Evolutionary conservation across 1,284 basidiomycete genomes (phyloP).

Genomic region (Irpex lacteus): DNA sequence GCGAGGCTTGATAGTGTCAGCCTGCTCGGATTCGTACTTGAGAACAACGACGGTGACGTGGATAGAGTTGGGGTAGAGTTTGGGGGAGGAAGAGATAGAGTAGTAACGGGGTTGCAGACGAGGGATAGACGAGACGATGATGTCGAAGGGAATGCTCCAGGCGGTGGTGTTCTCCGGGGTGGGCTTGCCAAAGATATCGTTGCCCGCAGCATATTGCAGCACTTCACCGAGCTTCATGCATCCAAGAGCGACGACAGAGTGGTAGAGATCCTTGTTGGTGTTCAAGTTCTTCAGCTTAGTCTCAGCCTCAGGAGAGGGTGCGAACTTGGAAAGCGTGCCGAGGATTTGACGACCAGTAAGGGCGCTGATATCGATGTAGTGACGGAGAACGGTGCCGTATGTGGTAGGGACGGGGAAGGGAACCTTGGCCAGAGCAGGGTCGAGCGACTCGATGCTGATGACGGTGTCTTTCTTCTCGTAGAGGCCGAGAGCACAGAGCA

Average conservation of each 20-base stretch:
- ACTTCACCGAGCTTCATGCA: constrained; percentile 91
- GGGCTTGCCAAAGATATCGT: constrained; percentile 59
- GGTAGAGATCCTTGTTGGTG: constrained; percentile 86
- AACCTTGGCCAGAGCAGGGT: constrained; percentile 96
- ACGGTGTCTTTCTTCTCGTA: constrained; percentile 75
- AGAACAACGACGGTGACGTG: constrained; percentile 96
- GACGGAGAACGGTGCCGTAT: constrained; percentile 89
- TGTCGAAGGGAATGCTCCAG: constrained; percentile 97
- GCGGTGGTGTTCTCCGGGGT: constrained; percentile 69
- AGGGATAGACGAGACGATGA: constrained; percentile 89
- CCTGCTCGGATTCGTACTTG: constrained; percentile 76
- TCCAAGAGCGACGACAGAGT: constrained; percentile 70
- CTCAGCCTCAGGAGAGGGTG: constrained; percentile 79
- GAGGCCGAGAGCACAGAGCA: constrained; percentile 85
- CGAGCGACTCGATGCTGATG: constrained; percentile 92
- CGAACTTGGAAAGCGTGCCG: constrained; percentile 83
- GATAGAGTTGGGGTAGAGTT: constrained; percentile 83
- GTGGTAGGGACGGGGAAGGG: constrained; percentile 98
- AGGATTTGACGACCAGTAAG: constrained; percentile 93
- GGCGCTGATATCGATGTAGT: constrained; percentile 96
- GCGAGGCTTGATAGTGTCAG: constrained; percentile 49
- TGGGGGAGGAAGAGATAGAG: constrained; percentile 97
- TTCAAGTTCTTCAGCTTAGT: constrained; percentile 77
- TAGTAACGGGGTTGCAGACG: constrained; percentile 97
- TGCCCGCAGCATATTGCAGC: constrained; percentile 84